phyloP scores from a whole-genome alignment of 495 filamentous ascomycete genomes.

The Apodospora peruviana region DNA sequence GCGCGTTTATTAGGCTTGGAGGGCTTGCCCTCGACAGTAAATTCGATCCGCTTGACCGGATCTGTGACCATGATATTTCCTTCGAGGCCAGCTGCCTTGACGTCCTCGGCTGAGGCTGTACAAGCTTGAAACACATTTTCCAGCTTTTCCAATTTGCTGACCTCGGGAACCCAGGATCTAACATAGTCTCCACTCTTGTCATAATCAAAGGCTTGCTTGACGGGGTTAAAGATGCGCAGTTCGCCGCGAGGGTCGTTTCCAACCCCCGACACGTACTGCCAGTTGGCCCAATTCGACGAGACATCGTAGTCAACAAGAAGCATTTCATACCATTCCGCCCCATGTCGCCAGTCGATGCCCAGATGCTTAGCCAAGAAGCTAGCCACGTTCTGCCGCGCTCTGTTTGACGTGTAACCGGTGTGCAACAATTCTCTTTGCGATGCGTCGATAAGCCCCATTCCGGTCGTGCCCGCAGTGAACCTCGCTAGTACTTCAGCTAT shows the following conservation, averaged over 20 bases:
- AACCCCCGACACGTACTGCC: constrained; percentile 70
- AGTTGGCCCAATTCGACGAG: constrained; percentile 69
- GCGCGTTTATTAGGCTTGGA: constrained; percentile 21
- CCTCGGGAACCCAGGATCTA: constrained; percentile 59
- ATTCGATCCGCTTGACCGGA: constrained; percentile 53
- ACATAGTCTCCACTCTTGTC: constrained; percentile 61
- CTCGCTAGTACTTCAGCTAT: constrained; percentile 37
- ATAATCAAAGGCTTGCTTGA: constrained; percentile 67
- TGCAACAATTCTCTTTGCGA: constrained; percentile 61
- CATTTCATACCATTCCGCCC: constrained; percentile 73
- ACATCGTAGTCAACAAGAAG: constrained; percentile 67
- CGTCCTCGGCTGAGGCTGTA: constrained; percentile 47
- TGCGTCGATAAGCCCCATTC: constrained; percentile 66
- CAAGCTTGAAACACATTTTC: constrained; percentile 61
- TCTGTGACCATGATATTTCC: constrained; percentile 49
- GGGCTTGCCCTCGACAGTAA: constrained; percentile 41
- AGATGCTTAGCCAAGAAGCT: constrained; percentile 66
- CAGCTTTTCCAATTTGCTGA: constrained; percentile 42
- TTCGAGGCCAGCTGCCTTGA: constrained; percentile 43
- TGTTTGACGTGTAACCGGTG: constrained; percentile 68
- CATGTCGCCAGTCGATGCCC: constrained; percentile 68
- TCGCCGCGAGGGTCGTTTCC: constrained; percentile 67
- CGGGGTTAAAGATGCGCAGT: constrained; percentile 63
- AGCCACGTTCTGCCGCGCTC: constrained; percentile 66
- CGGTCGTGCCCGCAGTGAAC: constrained; percentile 58